phyloP scores from a whole-genome alignment of 2,329 filamentous ascomycete genomes.

The Plectosphaerella sp. region DNA sequence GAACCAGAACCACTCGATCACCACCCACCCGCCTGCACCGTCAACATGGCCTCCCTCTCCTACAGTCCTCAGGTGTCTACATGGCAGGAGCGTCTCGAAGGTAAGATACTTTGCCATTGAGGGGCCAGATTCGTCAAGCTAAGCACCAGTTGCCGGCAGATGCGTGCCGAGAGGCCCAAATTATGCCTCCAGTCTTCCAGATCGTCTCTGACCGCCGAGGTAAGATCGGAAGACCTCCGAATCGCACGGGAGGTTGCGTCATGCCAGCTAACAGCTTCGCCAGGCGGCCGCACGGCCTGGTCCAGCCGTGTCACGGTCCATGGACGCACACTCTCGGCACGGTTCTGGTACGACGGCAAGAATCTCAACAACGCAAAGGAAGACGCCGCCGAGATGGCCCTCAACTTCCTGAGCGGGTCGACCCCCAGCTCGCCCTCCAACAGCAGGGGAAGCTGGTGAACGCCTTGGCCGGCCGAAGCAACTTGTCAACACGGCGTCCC shows the following conservation, averaged over 20 bases:
- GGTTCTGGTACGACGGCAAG: slow-evolving; percentile 89
- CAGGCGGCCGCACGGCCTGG: slow-evolving; percentile 89
- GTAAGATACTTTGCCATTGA: slow-evolving; percentile 29
- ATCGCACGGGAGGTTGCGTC: neutral
- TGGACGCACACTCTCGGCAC: slow-evolving; percentile 61
- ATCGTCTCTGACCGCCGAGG: slow-evolving; percentile 73
- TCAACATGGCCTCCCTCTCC: slow-evolving; percentile 10
- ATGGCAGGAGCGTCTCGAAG: slow-evolving; percentile 55
- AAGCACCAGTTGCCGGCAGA: slow-evolving; percentile 32
- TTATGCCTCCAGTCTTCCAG: slow-evolving; percentile 57
- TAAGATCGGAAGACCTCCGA: slow-evolving; percentile 27
- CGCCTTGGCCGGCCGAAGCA: neutral
- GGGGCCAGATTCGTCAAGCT: neutral
- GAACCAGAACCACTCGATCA: neutral
- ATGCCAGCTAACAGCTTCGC: neutral
- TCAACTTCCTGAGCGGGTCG: slow-evolving; percentile 49
- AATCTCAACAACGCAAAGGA: slow-evolving; percentile 85
- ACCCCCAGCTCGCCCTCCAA: slow-evolving; percentile 34
- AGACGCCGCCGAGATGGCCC: slow-evolving; percentile 82
- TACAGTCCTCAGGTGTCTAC: slow-evolving; percentile 12
- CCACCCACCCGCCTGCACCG: neutral
- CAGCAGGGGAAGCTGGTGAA: slow-evolving; percentile 11
- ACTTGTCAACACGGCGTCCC: neutral
- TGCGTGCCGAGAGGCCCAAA: slow-evolving; percentile 50
- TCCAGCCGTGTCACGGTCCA: slow-evolving; percentile 74